Base-by-base conservation (phyloP, 2,329 filamentous ascomycete species). In the Microdochium nivale region DNA sequence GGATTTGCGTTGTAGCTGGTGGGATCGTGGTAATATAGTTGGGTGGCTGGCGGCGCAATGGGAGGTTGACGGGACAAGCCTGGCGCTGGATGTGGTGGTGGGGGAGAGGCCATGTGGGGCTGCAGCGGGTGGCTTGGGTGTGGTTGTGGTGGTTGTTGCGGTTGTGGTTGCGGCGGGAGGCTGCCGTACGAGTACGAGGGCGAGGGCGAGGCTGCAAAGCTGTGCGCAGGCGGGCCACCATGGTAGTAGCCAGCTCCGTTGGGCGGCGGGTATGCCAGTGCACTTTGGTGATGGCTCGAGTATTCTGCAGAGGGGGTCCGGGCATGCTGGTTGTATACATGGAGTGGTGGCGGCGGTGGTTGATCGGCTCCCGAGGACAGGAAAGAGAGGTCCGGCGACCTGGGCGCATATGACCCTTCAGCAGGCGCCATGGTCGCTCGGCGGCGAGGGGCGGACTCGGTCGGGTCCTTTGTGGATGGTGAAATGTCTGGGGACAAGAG, bases 311-410 rank as follows among this genome's bases (percentile, higher is more conserved):
- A 44, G 9, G 40, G 21, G 8, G 40, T 24, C 13, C 40, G 40
- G n/a, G 32, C 16, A 14, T 35, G 50, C 23, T 48, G 50, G 2
- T 33, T 48, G 40, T 44, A 44, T 24, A 61, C 60, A 49, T 61
- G 24, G 25, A 49, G 55, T 56, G 56, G 52, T 57, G 55, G 44
- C 62, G 62, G 33, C 58, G 59, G 52, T 53, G 54, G 59, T 30
- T 44, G 25, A n/a, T 27, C 43, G 24, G 19, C 27, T 25, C 48
- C 24, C 21, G 44, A 37, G 43, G 46, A 40, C 35, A 81, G 75
- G 53, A 75, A 79, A 54, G 78, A 80, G 58, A 81, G 73, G 69
- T 81, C 78, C 62, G 79, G 79, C 60, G 78, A 81, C 65, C 75
- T 78, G 58, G 79, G 79, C 58, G 75, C 77, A 68, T 81, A 81